phyloP scores from a whole-genome alignment of 495 filamentous ascomycete species.

The Lepraria neglecta region DNA sequence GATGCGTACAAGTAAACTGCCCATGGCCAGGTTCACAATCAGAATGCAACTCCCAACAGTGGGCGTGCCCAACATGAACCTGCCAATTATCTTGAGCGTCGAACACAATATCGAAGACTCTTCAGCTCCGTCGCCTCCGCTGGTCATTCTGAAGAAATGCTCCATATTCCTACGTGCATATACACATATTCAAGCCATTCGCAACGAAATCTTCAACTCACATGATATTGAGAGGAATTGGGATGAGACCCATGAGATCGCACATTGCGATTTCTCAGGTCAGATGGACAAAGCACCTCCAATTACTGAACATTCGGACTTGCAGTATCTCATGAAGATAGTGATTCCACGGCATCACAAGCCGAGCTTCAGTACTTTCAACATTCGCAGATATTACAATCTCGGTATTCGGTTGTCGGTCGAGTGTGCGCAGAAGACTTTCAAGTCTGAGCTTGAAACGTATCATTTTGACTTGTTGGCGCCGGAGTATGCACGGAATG shows the following conservation, averaged over 20 bases:
- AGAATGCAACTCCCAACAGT: neutral
- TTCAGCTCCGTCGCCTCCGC: constrained; percentile 3
- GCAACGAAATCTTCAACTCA: constrained; percentile 4
- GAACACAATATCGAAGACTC: constrained; percentile 12
- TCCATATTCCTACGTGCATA: neutral
- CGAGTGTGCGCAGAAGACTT: constrained; percentile 15
- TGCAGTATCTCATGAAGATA: constrained; percentile 1
- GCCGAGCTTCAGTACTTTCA: constrained; percentile 12
- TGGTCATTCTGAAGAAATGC: constrained; percentile 5
- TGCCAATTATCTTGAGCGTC: constrained; percentile 2
- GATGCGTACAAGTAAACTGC: neutral
- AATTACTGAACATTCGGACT: constrained; percentile 11
- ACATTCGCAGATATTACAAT: constrained; percentile 13
- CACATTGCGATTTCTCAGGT: constrained; percentile 3
- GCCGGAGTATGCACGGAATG: constrained; percentile 1
- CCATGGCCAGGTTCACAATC: neutral
- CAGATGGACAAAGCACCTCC: constrained; percentile 10
- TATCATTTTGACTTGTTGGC: constrained; percentile 7
- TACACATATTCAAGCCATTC: constrained; percentile 18
- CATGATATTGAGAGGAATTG: constrained; percentile 10
- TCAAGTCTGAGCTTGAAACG: constrained; percentile 2
- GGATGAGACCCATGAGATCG: neutral
- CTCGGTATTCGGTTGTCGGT: constrained; percentile 10
- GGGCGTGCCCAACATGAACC: neutral
- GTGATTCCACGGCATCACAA: neutral